Percentiles rank a stretch among this genome's conserved stretches.
Conservation (phyloP, 1,284 basidiomycete species). For the Coriolopsis trogii region DNA sequence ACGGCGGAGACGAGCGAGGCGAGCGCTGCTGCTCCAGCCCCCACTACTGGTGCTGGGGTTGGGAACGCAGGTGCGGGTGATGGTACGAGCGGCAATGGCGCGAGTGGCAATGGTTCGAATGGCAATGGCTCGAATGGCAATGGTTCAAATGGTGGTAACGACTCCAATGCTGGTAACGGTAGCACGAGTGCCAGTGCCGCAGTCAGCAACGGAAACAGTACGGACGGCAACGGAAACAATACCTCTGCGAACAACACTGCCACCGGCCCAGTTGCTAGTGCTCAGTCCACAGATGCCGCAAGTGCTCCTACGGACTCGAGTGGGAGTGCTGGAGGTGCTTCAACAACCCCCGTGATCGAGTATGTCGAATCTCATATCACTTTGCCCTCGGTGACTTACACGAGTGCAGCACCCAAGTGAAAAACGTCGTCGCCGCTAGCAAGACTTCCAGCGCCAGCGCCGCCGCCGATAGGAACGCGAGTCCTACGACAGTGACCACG, state of each 20-base stretch:
- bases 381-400: no score
- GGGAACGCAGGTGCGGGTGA: no score
- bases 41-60: background rate
- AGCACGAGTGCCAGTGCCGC: background rate
- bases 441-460: no score
- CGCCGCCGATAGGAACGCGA: no score
- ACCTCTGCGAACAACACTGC: background rate
- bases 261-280: no score
- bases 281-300: no score
- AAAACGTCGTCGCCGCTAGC: no score
- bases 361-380: no score
- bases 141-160: background rate
- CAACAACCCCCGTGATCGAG: no score
- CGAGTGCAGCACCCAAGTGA: no score
- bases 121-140: background rate
- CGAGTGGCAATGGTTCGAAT: background rate
- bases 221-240: background rate
- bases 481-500: constrained; percentile 1
- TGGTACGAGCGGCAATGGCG: no score
- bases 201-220: background rate
- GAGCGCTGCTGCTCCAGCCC: background rate
- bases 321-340: background rate
- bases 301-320: no score
- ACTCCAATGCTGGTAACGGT: background rate
- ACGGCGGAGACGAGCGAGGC: background rate